Conservation (phyloP, 441 rosid species). For the Capsella rubella region DNA sequence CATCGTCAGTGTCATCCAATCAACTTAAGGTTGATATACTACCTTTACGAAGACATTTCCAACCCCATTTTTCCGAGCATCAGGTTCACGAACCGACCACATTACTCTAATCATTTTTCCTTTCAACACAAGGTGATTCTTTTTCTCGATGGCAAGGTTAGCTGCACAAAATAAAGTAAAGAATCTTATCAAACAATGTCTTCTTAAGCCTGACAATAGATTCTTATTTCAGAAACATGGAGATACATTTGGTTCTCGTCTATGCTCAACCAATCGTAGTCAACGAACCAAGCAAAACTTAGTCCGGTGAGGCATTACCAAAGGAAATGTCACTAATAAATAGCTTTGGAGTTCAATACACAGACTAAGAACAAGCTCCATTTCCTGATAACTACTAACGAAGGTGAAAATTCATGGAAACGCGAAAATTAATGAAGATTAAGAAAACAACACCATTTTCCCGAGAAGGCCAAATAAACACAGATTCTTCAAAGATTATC, state of each 20-base stretch:
- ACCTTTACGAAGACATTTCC: conserved; percentile 72
- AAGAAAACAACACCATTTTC: neutral
- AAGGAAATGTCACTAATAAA: neutral
- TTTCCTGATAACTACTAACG: neutral
- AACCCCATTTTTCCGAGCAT: conserved; percentile 58
- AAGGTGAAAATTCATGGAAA: neutral
- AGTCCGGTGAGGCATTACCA: neutral
- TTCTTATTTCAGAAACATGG: no score
- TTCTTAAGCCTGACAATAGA: neutral
- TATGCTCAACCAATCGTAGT: neutral
- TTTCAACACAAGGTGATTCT: conserved; percentile 53
- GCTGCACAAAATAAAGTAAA: conserved; percentile 46
- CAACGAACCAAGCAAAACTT: conserved; percentile 5
- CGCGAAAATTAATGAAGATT: neutral
- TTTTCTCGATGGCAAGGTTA: conserved; percentile 52
- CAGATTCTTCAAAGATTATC: neutral
- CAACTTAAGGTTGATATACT: neutral
- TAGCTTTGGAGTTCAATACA: neutral
- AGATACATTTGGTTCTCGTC: no score
- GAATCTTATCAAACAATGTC: conserved; percentile 3
- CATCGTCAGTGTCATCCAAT: neutral
- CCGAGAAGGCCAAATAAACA: neutral
- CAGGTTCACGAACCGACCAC: conserved; percentile 64
- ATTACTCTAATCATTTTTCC: conserved; percentile 61
- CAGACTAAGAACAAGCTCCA: neutral